Percentiles rank a stretch among this genome's conserved stretches.
phyloP scores from a whole-genome alignment of 208 protist species.

The Acanthamoeba royreba region DNA sequence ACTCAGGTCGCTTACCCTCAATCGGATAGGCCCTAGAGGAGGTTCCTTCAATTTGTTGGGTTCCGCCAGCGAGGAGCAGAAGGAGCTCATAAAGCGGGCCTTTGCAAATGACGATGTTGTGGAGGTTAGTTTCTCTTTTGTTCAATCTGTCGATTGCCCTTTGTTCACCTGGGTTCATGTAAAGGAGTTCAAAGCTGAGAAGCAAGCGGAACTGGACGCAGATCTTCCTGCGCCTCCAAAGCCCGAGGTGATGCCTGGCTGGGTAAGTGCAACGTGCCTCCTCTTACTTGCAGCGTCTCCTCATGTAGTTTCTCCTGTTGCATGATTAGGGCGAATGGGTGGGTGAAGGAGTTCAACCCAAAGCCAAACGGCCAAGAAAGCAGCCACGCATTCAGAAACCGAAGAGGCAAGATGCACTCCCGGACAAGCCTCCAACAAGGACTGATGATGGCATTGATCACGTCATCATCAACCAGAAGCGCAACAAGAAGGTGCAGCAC shows the following conservation, averaged over 20 bases:
- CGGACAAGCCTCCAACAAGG: neutral
- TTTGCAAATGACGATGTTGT: slow-evolving; percentile 51
- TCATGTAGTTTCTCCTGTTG: neutral
- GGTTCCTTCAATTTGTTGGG: slow-evolving; percentile 22
- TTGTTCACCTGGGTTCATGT: neutral
- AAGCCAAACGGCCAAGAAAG: neutral
- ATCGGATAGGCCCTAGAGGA: neutral
- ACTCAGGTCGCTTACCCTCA: too few relatives aligned
- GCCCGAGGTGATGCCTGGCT: neutral
- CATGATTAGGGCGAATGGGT: neutral
- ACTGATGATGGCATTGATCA: slow-evolving; percentile 7
- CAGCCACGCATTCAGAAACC: slow-evolving; percentile 31
- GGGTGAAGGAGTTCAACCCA: neutral
- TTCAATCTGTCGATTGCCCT: neutral
- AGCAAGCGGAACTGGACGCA: neutral
- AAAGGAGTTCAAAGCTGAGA: slow-evolving; percentile 30
- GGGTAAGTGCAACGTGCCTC: neutral
- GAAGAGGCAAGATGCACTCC: neutral
- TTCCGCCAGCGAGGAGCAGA: slow-evolving; percentile 42
- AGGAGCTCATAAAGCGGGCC: slow-evolving; percentile 49
- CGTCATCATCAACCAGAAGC: slow-evolving; percentile 55
- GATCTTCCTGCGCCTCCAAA: neutral
- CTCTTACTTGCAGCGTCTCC: neutral
- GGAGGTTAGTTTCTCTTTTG: neutral
- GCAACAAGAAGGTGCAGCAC: slow-evolving; percentile 29